These are phyloP conservation scores for Colletotrichum endophyticum DNA, from an alignment of 2,329 filamentous ascomycete genomes.

Conservation along the genomic window DNA sequence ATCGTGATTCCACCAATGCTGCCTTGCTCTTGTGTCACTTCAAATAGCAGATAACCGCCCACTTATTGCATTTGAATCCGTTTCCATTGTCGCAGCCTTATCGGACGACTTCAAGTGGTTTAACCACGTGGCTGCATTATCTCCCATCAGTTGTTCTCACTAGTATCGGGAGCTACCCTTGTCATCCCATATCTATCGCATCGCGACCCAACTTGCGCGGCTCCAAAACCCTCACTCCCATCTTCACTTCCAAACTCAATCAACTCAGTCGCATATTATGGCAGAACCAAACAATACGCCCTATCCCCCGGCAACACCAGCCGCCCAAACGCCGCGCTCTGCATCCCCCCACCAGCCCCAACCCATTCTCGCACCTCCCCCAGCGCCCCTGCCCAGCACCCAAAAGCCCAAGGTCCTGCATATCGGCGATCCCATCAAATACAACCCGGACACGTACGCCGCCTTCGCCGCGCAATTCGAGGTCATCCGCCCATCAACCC, in stretches of 20 bases:
- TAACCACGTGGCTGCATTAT: neutral
- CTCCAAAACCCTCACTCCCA: neutral
- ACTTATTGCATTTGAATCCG: neutral
- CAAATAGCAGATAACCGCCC: neutral
- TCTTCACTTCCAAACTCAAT: too few species aligned
- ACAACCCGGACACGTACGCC: conserved; percentile 52
- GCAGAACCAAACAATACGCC: conserved; percentile 54
- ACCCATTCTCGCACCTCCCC: conserved; percentile 26
- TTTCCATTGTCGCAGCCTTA: neutral
- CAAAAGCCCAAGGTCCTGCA: conserved; percentile 67
- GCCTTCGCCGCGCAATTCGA: conserved; percentile 49
- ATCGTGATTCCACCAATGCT: conserved; percentile 1
- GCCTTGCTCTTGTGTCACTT: neutral
- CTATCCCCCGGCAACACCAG: conserved; percentile 37
- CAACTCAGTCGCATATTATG: conserved; percentile 31
- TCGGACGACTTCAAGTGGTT: neutral
- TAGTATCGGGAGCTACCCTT: neutral
- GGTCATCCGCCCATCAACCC: conserved; percentile 53
- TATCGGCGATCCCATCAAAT: conserved; percentile 69
- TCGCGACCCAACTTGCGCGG: neutral
- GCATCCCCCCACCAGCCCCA: conserved; percentile 39
- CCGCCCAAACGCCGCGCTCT: conserved; percentile 43
- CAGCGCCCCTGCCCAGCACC: conserved; percentile 27
- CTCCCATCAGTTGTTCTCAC: neutral
- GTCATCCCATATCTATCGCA: neutral